phyloP scores from a whole-genome alignment of 2,329 filamentous ascomycete genomes.

The Trichoderma polysporum region DNA sequence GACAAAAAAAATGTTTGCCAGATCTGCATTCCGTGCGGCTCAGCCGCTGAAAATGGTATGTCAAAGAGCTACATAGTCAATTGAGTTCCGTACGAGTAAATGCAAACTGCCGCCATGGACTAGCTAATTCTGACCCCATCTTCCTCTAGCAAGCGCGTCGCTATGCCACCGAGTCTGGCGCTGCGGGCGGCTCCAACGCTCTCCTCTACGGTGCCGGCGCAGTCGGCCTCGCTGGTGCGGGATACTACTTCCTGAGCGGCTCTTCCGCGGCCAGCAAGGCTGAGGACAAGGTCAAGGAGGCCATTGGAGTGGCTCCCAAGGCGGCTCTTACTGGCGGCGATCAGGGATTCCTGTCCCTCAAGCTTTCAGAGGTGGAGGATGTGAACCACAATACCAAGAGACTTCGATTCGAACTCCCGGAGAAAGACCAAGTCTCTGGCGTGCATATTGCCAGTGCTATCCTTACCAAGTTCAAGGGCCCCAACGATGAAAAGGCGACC shows the following conservation, averaged over 20 bases:
- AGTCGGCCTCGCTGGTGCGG: constrained; percentile 54
- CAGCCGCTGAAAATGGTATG: constrained; percentile 66
- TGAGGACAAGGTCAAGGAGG: constrained; percentile 51
- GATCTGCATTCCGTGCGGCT: constrained; percentile 62
- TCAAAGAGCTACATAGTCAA: not conserved
- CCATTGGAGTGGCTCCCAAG: constrained; percentile 43
- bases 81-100: not conserved
- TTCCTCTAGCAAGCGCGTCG: constrained; percentile 46
- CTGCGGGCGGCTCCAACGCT: constrained; percentile 56
- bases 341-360: constrained; percentile 82
- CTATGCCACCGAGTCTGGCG: constrained; percentile 66
- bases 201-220: constrained; percentile 62
- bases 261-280: constrained; percentile 55
- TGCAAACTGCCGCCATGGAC: not conserved
- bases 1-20: constrained; percentile 60
- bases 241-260: constrained; percentile 56
- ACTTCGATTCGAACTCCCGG: constrained; percentile 82
- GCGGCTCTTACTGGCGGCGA: constrained; percentile 75
- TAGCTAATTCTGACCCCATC: not conserved
- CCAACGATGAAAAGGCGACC: constrained; percentile 79
- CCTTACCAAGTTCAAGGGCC: constrained; percentile 86
- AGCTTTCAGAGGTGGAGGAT: constrained; percentile 73
- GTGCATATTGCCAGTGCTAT: constrained; percentile 80
- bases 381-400: constrained; percentile 96
- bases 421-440: constrained; percentile 80